A percentile compares a stretch with the other conserved stretches of the same genome.
Conservation (phyloP, 192 early-diverging fungal genomes). For the Coemansia sp. region DNA sequence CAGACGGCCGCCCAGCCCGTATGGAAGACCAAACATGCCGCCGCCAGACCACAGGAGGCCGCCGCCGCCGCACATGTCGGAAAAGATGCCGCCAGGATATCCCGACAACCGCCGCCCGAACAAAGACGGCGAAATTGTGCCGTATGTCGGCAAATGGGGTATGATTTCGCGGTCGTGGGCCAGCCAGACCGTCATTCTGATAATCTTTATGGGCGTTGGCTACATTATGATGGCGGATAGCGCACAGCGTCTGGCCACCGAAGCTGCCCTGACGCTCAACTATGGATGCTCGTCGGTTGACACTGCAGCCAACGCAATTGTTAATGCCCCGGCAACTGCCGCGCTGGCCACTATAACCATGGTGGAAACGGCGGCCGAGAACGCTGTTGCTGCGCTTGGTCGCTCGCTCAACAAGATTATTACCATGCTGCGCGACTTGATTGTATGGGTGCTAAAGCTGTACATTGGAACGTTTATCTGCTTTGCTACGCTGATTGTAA, state of each 20-base stretch:
- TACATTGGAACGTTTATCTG: slow-evolving; percentile 49
- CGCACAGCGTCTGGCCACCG: slow-evolving; percentile 13
- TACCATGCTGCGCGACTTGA: slow-evolving; percentile 24
- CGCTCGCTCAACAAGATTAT: slow-evolving; percentile 23
- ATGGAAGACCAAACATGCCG: background rate
- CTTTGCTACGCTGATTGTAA: slow-evolving; percentile 45
- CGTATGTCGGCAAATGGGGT: slow-evolving; percentile 43
- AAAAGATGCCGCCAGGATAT: background rate
- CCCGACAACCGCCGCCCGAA: background rate
- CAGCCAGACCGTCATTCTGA: slow-evolving; percentile 33
- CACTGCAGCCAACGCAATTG: slow-evolving; percentile 15
- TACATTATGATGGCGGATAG: slow-evolving; percentile 20
- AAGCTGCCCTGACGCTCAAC: background rate
- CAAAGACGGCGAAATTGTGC: slow-evolving; percentile 4
- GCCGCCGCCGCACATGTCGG: background rate
- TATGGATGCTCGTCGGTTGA: slow-evolving; percentile 21
- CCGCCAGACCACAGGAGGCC: background rate
- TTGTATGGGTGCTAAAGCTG: slow-evolving; percentile 35
- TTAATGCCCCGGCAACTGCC: slow-evolving; percentile 29
- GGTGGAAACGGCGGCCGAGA: slow-evolving; percentile 11
- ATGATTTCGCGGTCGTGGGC: slow-evolving; percentile 38
- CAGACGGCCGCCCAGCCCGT: background rate
- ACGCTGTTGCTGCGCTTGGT: slow-evolving; percentile 12
- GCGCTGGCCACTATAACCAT: slow-evolving; percentile 24
- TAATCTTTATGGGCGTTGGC: slow-evolving; percentile 29